Evolutionary conservation across 2,329 filamentous ascomycete genomes (phyloP), one percentile per base, ranked within the genome.

Genomic region (Didymosphaeria variabile): DNA sequence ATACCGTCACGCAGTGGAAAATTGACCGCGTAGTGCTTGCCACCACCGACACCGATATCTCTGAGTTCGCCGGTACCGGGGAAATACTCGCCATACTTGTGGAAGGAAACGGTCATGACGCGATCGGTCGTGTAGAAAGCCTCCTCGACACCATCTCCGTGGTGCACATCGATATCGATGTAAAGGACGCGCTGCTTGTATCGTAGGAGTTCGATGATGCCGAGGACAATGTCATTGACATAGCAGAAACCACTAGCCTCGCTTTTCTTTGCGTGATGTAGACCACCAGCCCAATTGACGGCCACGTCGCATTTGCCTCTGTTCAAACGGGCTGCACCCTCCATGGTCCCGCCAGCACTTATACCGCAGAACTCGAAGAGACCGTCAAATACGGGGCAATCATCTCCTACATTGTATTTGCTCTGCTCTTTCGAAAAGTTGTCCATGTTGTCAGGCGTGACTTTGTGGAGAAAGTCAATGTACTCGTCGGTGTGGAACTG

Each of bases 401-500:
- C 83, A 59, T 84, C 88, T 57, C 88, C 88, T 58, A 90, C 88
- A 62, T 90, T 90, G 79, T 90, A 84, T 80, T 84, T 88, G 87
- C 92, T 90, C 78, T 98, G 94, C 78, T 99, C 95, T 71, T 94
- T 91, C 69, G 90, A 87, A 75, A 93, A 98, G 67, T 87, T 87
- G 70, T 99, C 96, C 92, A 98, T 98, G 77, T 99, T 99, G 82
- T 99, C 95, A 1, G 95, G 96, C 0, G 95, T 98, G 58, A 99
- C 95, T 72, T 96, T 97, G 64, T 87, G 87, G 46, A 91, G 81
- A 73, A 91, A 91, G 59, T 91, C 88, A 73, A 91, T 88, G 75
- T 91, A 91, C 67, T 91, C 88, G 76, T 90, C 88, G 9, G 88
- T 90, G 76, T 91, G 88, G 75, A 90, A 91, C 74, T 90, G 88